Conservation (phyloP, 805 yeast genomes). For the Debaryomyces hansenii region DNA sequence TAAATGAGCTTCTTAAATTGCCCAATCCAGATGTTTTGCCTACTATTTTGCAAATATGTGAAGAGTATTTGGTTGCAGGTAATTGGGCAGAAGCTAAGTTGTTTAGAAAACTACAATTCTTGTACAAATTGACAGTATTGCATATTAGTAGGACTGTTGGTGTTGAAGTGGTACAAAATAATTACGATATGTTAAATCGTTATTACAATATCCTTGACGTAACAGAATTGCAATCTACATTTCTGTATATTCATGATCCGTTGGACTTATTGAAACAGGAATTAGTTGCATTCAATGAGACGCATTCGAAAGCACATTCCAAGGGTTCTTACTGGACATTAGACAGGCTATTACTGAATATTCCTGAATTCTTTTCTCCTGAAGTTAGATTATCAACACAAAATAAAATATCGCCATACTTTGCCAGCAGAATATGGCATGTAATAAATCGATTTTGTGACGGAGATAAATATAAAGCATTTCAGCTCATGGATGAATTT, state of each 20-base stretch:
- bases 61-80: slow-evolving; percentile 29
- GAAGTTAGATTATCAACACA: slow-evolving; percentile 22
- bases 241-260: slow-evolving; percentile 12
- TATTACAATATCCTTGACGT: slow-evolving; percentile 24
- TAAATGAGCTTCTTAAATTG: slow-evolving; percentile 7
- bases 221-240: slow-evolving; percentile 9
- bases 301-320: slow-evolving; percentile 3
- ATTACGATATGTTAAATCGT: slow-evolving; percentile 22
- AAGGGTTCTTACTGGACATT: slow-evolving; percentile 7
- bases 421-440: slow-evolving; percentile 16
- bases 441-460: slow-evolving; percentile 16
- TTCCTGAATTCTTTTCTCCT: slow-evolving; percentile 32
- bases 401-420: slow-evolving; percentile 20
- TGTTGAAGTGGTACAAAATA: slow-evolving; percentile 8
- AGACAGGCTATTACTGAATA: slow-evolving; percentile 16
- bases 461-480: slow-evolving; percentile 20
- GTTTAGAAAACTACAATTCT: slow-evolving; percentile 19
- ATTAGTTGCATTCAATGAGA: slow-evolving; percentile 11
- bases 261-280: slow-evolving; percentile 8
- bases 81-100: slow-evolving; percentile 28
- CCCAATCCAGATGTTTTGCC: slow-evolving; percentile 6
- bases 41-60: slow-evolving; percentile 21
- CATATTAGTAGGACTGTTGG: slow-evolving; percentile 15
- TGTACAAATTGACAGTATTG: slow-evolving; percentile 27
- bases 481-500: slow-evolving; percentile 29